Evolutionary conservation across 2,329 filamentous ascomycete species (phyloP), one percentile per base, ranked within the genome.

Genomic region (Periconia digitata): DNA sequence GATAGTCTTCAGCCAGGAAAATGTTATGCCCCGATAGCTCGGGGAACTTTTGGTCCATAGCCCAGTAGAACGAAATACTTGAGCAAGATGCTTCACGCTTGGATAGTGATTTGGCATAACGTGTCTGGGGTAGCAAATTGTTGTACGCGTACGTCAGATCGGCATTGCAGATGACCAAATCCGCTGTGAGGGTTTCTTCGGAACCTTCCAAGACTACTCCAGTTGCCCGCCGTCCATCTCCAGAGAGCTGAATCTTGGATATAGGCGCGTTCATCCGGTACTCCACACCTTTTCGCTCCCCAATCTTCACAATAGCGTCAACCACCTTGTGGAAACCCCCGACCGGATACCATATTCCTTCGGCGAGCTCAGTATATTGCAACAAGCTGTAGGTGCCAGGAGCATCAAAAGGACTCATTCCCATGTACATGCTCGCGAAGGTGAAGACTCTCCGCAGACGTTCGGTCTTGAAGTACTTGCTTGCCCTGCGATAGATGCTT

Each of bases 381-480:
- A 90, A 73, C 50, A 90, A 68, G 41, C 80, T 85, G 70, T 90
- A 90, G 2, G 87, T 90, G 3, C 84, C 86, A 0, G 87, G 87
- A 0, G 87, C 86, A 62, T 89, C 85, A 63, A 87, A 90, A 0
- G 87, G 87, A 46, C 79, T 85, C 87, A 90, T 90, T 0, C 87
- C 87, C 84, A 90, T 87, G 62, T 91, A 90, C 87, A 90, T 91
- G 58, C 85, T 89, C 18, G 83, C 86, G 69, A 90, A 90, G 0
- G 87, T 90, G 55, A 90, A 90, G 0, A 87, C 86, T 21, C 86
- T 73, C 51, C 87, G 75, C 59, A 90, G 63, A 48, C 86, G 75
- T 62, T 90, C 86, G 0, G 84, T 85, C 75, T 76, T 79, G 67
- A 90, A 90, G 60, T 90, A 90, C 51, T 78, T 79, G 21, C 80